phyloP scores from a whole-genome alignment of 2,329 filamentous ascomycete species.

The Fusarium aywerte region DNA sequence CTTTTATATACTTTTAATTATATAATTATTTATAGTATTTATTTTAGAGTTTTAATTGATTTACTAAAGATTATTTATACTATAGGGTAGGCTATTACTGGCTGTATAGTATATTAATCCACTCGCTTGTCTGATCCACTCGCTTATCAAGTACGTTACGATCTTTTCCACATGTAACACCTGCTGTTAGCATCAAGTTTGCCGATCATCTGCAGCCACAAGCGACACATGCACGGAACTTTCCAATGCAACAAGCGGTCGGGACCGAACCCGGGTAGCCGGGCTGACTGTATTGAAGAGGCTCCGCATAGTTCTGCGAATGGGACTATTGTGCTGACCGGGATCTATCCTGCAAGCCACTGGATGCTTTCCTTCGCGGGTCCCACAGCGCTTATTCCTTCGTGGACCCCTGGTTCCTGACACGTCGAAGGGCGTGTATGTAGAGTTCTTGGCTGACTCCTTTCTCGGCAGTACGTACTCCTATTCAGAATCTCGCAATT shows the following conservation, averaged over 20 bases:
- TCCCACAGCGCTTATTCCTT: background rate
- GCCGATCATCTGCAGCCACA: background rate
- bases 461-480: slow-evolving; percentile 6
- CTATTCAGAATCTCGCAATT: slow-evolving; percentile 6
- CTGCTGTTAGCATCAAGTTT: slow-evolving; percentile 1
- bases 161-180: background rate
- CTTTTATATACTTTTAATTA: background rate
- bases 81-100: background rate
- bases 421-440: background rate
- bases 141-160: background rate
- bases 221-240: slow-evolving; percentile 5
- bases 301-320: background rate
- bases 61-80: background rate
- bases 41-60: background rate
- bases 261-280: slow-evolving; percentile 1
- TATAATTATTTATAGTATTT: background rate
- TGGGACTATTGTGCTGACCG: slow-evolving; percentile 1
- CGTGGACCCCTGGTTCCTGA: slow-evolving; percentile 2
- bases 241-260: background rate
- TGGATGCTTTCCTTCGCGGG: slow-evolving; percentile 9
- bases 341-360: slow-evolving; percentile 10
- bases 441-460: slow-evolving; percentile 3
- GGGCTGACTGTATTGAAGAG: slow-evolving; percentile 5
- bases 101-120: background rate
- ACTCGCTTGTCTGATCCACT: background rate